Base-by-base conservation (phyloP, 2,329 filamentous ascomycete species). In the Fusarium multiceps region DNA sequence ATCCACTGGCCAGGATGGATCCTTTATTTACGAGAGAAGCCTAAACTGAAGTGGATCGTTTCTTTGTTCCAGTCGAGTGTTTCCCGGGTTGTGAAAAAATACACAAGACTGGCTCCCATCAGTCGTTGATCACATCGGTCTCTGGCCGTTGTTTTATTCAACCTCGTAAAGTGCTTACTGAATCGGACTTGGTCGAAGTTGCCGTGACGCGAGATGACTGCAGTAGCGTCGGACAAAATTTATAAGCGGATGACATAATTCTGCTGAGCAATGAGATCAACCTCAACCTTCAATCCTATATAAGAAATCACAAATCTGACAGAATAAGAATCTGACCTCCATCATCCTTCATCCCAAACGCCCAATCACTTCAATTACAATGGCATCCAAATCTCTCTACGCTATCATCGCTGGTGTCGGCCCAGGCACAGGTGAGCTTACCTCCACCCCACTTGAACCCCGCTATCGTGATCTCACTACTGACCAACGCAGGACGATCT, bases 371-470 rank as follows among this genome's bases (percentile, higher is more conserved):
- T 2, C 7, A 30, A 41, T 34, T 8, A 40, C 11, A 9, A 56
- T 75, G 73, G 57, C 74, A n/a, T 60, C 74, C 11, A 66, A 73
- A 43, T 64, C 75, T 7, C 85, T 91, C 74, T 92, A 90, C 78
- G 88, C 90, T 53, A 82, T 94, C 64, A 80, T 94, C 62, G 90
- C 90, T 13, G 92, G 92, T 58, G 91, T 89, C 43, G 92, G 92
- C n/a, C 82, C 90, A 8, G 91, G 92, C 63, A 93, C 88, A 47
- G 83, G 83, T 82, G 75, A 47, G 62, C 46, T 20, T 60, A 18
- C 4, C 25, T 20, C 18, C 45, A 40, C 49, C 46, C 30, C 49
- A 23, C 50, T 9, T 18, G 43, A 12, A 4, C 47, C 53, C 60
- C 37, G 32, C 69, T 50, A 9, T 40, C 9, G 9, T 9, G 14